These are phyloP conservation scores for Xylaria hypoxylon DNA, from an alignment of 2,329 filamentous ascomycete species.

Conservation along the genomic window DNA sequence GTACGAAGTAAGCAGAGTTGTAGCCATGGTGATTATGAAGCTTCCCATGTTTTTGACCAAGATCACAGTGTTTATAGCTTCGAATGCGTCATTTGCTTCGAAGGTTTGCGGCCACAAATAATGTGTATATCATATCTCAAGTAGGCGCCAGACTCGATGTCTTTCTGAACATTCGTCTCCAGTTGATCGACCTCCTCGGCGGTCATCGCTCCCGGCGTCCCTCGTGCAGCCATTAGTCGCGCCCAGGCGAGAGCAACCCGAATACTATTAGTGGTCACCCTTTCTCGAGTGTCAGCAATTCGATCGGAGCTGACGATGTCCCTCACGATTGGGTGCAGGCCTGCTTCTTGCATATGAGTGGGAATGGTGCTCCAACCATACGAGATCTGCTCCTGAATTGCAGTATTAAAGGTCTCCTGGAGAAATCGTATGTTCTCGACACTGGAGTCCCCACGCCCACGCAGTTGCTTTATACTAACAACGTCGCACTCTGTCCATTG, in stretches of 20 bases:
- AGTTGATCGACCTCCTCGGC: slow-evolving; percentile 13
- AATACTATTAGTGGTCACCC: background rate
- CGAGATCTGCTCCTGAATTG: slow-evolving; percentile 22
- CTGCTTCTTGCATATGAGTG: slow-evolving; percentile 26
- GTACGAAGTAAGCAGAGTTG: too few relatives aligned
- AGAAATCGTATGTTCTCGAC: background rate
- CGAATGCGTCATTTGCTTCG: too few relatives aligned
- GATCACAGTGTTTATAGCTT: too few relatives aligned
- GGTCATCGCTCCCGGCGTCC: slow-evolving; percentile 14
- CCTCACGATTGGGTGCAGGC: background rate
- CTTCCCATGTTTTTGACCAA: too few relatives aligned
- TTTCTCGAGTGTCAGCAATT: slow-evolving; percentile 29
- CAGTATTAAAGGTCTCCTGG: slow-evolving; percentile 4
- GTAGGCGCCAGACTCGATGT: slow-evolving; percentile 30
- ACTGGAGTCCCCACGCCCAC: background rate
- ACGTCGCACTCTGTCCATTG: slow-evolving; percentile 29
- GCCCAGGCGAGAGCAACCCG: slow-evolving; percentile 26
- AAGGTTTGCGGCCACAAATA: slow-evolving; percentile 11
- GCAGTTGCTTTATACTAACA: background rate
- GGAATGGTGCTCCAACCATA: slow-evolving; percentile 33
- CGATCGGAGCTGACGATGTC: slow-evolving; percentile 33
- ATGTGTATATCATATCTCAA: slow-evolving; percentile 30
- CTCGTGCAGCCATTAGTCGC: slow-evolving; percentile 22
- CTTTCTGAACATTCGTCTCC: slow-evolving; percentile 23
- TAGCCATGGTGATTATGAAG: too few relatives aligned